These are phyloP conservation scores for Eucalyptus victrix DNA, from an alignment of 345 rosid species.

Conservation along the genomic window DNA sequence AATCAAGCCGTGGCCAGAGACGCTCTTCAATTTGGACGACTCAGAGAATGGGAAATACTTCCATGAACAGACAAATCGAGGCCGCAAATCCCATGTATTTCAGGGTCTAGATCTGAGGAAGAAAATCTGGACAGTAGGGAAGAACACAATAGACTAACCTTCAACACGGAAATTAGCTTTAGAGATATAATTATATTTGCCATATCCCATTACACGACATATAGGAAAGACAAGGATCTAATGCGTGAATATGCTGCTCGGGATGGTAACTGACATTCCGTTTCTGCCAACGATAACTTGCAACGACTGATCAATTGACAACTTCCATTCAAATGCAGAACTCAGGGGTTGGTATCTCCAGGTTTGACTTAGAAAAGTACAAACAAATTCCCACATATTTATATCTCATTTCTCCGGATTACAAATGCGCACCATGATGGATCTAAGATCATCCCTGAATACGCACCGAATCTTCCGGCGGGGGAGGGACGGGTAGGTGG, in stretches of 20 bases:
- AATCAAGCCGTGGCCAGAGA: neutral
- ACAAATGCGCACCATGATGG: neutral
- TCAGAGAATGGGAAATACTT: neutral
- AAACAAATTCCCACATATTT: neutral
- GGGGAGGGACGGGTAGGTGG: slow-evolving; percentile 54
- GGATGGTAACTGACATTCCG: neutral
- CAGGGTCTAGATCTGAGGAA: neutral
- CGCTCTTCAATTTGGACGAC: neutral
- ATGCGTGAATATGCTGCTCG: neutral
- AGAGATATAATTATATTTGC: neutral
- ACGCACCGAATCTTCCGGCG: slow-evolving; percentile 5
- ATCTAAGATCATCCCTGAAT: slow-evolving; percentile 2
- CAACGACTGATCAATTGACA: neutral
- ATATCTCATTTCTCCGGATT: neutral
- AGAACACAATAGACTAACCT: neutral
- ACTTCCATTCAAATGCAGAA: neutral
- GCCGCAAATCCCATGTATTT: neutral
- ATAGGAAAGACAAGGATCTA: neutral
- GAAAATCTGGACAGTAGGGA: neutral
- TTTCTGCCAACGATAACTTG: neutral
- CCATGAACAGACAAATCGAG: neutral
- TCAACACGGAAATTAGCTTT: neutral
- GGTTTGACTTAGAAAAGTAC: neutral
- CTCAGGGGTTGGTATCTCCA: neutral
- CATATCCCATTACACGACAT: neutral